Evolutionary conservation across 805 yeast species (phyloP).

Genomic region (Yamadazyma scolyti): DNA sequence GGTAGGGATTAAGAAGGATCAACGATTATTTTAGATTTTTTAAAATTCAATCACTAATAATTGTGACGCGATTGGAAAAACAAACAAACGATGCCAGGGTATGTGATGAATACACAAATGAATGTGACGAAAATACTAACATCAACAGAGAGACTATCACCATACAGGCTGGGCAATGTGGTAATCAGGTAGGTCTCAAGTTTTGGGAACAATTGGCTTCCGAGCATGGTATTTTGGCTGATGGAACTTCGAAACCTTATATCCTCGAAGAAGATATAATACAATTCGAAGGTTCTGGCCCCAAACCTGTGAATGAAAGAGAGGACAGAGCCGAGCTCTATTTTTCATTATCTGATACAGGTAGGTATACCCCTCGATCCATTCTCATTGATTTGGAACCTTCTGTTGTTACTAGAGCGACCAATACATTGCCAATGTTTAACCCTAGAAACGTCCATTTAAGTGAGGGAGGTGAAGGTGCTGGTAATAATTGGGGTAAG

Average conservation of each 20-base stretch:
- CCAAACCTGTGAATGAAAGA: constrained; percentile 11
- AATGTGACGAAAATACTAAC: constrained; percentile 17
- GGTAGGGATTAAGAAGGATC: too few relatives aligned
- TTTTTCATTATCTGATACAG: constrained; percentile 70
- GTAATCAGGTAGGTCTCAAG: constrained; percentile 90
- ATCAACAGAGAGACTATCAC: constrained; percentile 58
- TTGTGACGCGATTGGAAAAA: constrained; percentile 6
- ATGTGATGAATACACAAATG: constrained; percentile 9
- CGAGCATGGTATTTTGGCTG: constrained; percentile 80
- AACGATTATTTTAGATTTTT: too few relatives aligned
- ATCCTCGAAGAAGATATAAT: constrained; percentile 17
- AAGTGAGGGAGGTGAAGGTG: constrained; percentile 83
- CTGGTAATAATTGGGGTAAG: constrained; percentile 94
- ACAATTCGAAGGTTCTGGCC: constrained; percentile 12
- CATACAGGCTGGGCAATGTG: constrained; percentile 87
- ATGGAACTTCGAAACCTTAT: constrained; percentile 49
- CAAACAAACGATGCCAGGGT: constrained; percentile 18
- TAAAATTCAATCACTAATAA: not conserved
- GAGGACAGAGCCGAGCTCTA: constrained; percentile 80
- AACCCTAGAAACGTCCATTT: constrained; percentile 80
- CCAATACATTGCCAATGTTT: constrained; percentile 56
- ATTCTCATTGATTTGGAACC: constrained; percentile 88
- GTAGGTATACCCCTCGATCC: constrained; percentile 85
- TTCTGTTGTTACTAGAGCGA: constrained; percentile 68
- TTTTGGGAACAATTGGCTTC: constrained; percentile 87